These are phyloP conservation scores for Ascochyta koolunga DNA, from an alignment of 2,329 filamentous ascomycete species.

Conservation along the genomic window DNA sequence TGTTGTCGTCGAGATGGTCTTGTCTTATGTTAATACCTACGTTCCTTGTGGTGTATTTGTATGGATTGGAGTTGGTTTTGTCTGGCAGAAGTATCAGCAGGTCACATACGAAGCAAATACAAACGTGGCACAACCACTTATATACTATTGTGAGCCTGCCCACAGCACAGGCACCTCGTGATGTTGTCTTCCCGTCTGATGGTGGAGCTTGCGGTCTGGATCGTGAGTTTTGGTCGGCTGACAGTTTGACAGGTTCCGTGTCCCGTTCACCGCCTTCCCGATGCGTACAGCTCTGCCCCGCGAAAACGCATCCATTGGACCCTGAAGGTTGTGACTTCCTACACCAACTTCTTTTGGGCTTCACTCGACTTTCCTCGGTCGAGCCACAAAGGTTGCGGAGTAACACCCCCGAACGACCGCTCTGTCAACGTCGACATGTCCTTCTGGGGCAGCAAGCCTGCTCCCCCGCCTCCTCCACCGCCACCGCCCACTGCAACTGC, in stretches of 20 bases:
- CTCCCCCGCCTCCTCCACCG: constrained; percentile 64
- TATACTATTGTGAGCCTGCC: constrained; percentile 12
- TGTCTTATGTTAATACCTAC: neutral
- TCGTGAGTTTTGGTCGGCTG: constrained; percentile 35
- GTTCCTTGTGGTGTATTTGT: constrained; percentile 15
- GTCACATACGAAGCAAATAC: constrained; percentile 7
- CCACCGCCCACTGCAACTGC: constrained; percentile 59
- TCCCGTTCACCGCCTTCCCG: constrained; percentile 34
- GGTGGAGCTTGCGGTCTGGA: constrained; percentile 36
- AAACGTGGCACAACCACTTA: constrained; percentile 27
- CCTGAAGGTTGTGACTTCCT: constrained; percentile 20
- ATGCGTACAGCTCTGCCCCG: constrained; percentile 19
- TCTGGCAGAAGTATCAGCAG: constrained; percentile 1
- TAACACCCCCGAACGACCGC: constrained; percentile 4
- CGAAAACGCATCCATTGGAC: constrained; percentile 29
- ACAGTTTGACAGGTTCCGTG: constrained; percentile 9
- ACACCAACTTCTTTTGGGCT: constrained; percentile 16
- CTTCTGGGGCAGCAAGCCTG: constrained; percentile 33
- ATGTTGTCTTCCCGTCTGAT: constrained; percentile 25
- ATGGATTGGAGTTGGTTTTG: constrained; percentile 5
- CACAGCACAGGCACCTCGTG: constrained; percentile 24
- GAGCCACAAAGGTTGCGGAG: constrained; percentile 2
- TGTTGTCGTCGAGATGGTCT: constrained; percentile 1
- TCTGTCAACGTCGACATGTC: constrained; percentile 18
- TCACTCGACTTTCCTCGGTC: constrained; percentile 1